Base-by-base conservation (phyloP, 352 stramenopile genomes). In the Globisporangium takayamanum region DNA sequence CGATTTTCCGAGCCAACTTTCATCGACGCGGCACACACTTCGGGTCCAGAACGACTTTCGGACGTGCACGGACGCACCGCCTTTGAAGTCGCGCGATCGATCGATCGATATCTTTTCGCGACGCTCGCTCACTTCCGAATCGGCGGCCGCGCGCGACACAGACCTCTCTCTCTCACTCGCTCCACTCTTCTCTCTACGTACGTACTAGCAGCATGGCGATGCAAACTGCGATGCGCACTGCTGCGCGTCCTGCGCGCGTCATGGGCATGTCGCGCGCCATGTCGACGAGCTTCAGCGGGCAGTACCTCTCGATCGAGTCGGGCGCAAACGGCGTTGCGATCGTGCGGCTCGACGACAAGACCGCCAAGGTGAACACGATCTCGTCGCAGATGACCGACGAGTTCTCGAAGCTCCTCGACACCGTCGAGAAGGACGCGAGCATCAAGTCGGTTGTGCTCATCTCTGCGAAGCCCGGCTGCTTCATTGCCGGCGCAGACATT, bases 401-500 rank as follows among this genome's bases (percentile, higher is more conserved):
- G 75, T 87, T 96, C 53, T 68, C 86, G 64, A 55, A 64, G 57
- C 80, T 98, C 67, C 92, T 95, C 42, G 80, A 91, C 41, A 90
- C 92, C 39, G 88, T 98, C 64, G 76, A 96, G 59, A 80, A 70
- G 64, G 93, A 98, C 69, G 60, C 73, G 16, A 81, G 80, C 57
- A 89, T 99, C 69, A 98, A 98, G 80, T 96, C 92, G 26, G 92
- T 98, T 39, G 96, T 99, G 62, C 97, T 99, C 74, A 96, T 98
- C 42, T 99, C 95, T 25, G 90, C 77, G 60, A 99, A 99, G 72
- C 88, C 93, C 0, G 94, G 96, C 54, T 98, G 96, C 74, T 99
- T 99, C 73, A 99, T 99, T 70, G 97, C 96, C 16, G 97, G 97
- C 48, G 97, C 97, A 5, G 97, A 99, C 70, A 99, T 99, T 76